A percentile compares a stretch with the other conserved stretches of the same genome.
phyloP scores from a whole-genome alignment of 1,284 basidiomycete species.

The Lignosus rhinocerotis region DNA sequence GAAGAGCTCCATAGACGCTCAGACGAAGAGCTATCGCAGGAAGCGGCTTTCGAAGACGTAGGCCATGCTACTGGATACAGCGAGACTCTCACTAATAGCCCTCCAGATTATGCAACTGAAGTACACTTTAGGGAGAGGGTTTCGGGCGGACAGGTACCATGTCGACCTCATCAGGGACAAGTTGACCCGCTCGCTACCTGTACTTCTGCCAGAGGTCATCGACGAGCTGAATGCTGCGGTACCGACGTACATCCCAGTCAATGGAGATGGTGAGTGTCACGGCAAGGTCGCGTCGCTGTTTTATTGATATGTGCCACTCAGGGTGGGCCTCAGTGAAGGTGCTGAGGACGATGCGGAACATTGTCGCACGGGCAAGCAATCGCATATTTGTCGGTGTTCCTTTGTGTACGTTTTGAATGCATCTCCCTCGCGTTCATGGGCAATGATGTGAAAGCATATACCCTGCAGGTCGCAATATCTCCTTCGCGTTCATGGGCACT shows the following conservation, averaged over 20 bases:
- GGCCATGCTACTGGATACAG: conserved; percentile 29
- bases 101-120: conserved; percentile 10
- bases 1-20: conserved; percentile 43
- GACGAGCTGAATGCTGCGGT: conserved; percentile 31
- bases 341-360: conserved; percentile 34
- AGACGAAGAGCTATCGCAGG: conserved; percentile 40
- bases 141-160: conserved; percentile 29
- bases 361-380: conserved; percentile 46
- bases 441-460: not conserved
- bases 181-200: conserved; percentile 25
- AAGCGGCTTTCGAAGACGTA: conserved; percentile 37
- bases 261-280: not conserved
- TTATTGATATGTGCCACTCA: not conserved
- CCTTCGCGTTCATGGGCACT: not conserved
- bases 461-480: not conserved
- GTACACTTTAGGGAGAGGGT: conserved; percentile 26
- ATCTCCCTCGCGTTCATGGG: not conserved
- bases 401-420: conserved; percentile 30
- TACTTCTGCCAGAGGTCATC: conserved; percentile 26
- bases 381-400: conserved; percentile 47
- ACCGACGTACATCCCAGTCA: conserved; percentile 18
- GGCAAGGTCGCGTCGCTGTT: not conserved
- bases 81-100: not conserved
- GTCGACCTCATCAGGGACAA: conserved; percentile 28
- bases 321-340: conserved; percentile 11